Conservation (phyloP, 495 filamentous ascomycete species). For the Aspergillus indologenus region DNA sequence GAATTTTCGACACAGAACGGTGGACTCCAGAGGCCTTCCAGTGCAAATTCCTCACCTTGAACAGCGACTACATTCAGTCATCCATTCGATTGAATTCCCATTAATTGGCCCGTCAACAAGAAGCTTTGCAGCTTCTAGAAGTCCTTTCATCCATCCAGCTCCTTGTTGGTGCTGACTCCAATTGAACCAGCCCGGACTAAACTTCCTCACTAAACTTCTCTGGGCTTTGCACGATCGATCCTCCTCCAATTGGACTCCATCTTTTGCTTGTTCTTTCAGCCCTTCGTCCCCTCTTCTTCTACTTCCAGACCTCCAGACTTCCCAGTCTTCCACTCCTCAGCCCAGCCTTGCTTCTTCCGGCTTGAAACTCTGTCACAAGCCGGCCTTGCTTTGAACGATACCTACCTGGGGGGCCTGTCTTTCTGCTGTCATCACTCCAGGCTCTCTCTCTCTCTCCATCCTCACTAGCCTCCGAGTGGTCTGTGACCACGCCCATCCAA, state of each 20-base stretch:
- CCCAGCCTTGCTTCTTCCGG: background rate
- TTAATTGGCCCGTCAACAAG: background rate
- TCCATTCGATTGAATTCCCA: too few species aligned
- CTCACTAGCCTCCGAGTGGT: conserved; percentile 3
- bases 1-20: background rate
- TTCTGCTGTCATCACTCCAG: conserved; percentile 5
- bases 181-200: background rate
- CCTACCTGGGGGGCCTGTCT: background rate
- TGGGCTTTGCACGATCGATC: conserved; percentile 3
- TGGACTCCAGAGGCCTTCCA: background rate
- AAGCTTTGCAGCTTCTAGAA: background rate
- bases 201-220: conserved; percentile 12
- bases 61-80: background rate
- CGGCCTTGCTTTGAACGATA: conserved; percentile 10
- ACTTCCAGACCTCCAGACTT: too few species aligned
- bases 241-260: conserved; percentile 26
- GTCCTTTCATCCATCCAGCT: background rate
- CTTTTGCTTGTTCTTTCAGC: conserved; percentile 18
- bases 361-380: conserved; percentile 10
- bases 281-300: conserved; percentile 22
- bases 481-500: conserved; percentile 9
- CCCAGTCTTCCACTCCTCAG: too few species aligned
- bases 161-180: background rate
- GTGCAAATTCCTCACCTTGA: background rate
- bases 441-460: conserved; percentile 1